Percentiles rank a stretch among this genome's conserved stretches.
phyloP scores from a whole-genome alignment of 129 eudicot species.

The Flaveria robusta region DNA sequence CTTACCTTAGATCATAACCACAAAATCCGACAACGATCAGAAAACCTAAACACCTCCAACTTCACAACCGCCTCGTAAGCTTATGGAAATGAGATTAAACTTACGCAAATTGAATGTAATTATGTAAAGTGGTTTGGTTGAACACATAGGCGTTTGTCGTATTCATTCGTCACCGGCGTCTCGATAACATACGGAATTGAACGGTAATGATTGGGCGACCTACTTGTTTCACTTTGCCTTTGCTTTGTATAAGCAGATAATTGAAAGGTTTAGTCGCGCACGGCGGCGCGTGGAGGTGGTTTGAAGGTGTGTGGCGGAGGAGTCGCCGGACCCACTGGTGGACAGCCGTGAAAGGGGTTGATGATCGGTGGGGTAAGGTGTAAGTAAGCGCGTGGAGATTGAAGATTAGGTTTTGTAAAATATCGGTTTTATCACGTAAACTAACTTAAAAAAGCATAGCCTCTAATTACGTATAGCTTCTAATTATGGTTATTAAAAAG shows the following conservation, averaged over 20 bases:
- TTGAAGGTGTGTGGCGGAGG: constrained; percentile 2
- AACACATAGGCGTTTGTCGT: constrained; percentile 13
- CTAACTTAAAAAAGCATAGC: too few relatives aligned
- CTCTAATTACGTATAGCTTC: background rate
- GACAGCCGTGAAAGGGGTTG: background rate
- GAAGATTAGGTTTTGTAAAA: background rate
- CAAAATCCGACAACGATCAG: background rate
- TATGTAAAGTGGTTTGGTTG: background rate
- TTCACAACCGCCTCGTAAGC: too few relatives aligned
- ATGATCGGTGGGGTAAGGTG: background rate
- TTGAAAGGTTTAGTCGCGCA: background rate
- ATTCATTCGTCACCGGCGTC: constrained; percentile 13
- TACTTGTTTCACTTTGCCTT: constrained; percentile 37
- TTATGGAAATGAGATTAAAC: too few relatives aligned
- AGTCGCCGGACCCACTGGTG: constrained; percentile 20
- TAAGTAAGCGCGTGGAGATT: constrained; percentile 25
- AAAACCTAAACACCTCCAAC: constrained; percentile 19
- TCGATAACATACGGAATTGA: constrained; percentile 25
- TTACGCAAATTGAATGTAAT: background rate
- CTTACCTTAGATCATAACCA: constrained; percentile 26
- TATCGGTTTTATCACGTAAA: background rate
- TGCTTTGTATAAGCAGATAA: constrained; percentile 32
- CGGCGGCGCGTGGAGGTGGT: constrained; percentile 27
- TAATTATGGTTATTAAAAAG: too few relatives aligned
- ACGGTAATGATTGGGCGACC: constrained; percentile 27